Evolutionary conservation across 495 filamentous ascomycete genomes (phyloP), one percentile per base, ranked within the genome.

Genomic region (Wilcoxina mikolae): DNA sequence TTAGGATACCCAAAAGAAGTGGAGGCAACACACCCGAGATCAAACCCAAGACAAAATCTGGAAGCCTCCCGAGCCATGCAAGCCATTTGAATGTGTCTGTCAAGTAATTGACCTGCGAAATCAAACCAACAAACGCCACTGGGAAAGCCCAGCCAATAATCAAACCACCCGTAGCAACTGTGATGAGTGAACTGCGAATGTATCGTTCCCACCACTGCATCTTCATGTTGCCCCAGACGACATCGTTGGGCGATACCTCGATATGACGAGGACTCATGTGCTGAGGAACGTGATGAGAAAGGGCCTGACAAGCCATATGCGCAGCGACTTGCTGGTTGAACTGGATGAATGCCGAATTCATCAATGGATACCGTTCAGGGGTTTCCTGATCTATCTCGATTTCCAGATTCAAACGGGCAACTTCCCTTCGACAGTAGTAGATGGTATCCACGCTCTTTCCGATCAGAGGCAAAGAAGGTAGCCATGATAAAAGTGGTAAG

Each of bases 301-400:
- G 78, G 23, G 87, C 76, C 68, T 98, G 91, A 67, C 87, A 94
- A 55, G 90, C 90, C 91, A 98, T 96, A 62, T 98, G 91, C 1
- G 91, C 91, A 5, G 89, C 87, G 3, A 95, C 86, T 68, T 98
- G 91, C 62, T 95, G 85, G 60, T 96, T 95, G 75, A 98, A 98
- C 67, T 98, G 91, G 52, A 98, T 87, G 62, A 98, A 98, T 12
- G 91, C 91, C 11, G 93, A 94, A 61, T 88, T 95, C 90, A 98
- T 94, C 51, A 90, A 71, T 1, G 91, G 93, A 56, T 84, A 98
- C 26, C 80, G 80, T 60, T 95, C 90, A 0, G 84, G 85, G 28
- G 87, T 74, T 58, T 81, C 73, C 62, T 98, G 93, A 61, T 96
- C 93, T 28, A 82, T 70, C 65, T 95, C 90, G 51, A 98, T 95